Conservation (phyloP, 2,329 filamentous ascomycete genomes). For the Trichophyton schoenleinii region DNA sequence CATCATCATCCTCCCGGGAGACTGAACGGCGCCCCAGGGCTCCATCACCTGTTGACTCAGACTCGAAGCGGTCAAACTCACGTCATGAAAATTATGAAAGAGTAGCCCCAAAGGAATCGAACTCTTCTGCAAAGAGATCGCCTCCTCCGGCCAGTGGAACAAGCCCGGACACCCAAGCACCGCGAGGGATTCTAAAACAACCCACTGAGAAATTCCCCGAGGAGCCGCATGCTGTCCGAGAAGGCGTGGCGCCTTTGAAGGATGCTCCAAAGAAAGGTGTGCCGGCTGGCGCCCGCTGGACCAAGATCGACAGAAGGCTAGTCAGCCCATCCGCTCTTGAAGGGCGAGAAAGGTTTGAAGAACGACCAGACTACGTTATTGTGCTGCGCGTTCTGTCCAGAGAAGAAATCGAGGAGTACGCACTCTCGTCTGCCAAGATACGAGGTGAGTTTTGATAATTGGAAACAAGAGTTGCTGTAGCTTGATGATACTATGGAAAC, state of each 20-base stretch:
- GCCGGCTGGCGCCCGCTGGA: constrained; percentile 73
- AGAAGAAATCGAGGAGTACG: constrained; percentile 82
- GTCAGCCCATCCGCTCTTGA: constrained; percentile 83
- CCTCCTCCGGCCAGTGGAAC: constrained; percentile 45
- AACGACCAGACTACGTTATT: constrained; percentile 86
- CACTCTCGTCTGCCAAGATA: constrained; percentile 66
- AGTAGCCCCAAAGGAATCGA: not conserved
- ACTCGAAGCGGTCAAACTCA: not conserved
- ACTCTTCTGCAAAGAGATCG: not conserved
- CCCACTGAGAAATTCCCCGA: constrained; percentile 78
- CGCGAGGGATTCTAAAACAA: constrained; percentile 75
- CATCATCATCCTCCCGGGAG: not conserved
- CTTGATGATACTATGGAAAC: not conserved
- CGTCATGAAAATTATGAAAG: not conserved
- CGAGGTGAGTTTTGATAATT: constrained; percentile 46
- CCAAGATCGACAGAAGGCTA: constrained; percentile 75
- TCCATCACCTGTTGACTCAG: not conserved
- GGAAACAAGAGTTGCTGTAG: not conserved
- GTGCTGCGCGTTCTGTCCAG: constrained; percentile 75
- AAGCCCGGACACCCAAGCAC: constrained; percentile 19
- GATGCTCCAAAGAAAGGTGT: constrained; percentile 64
- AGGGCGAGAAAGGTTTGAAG: constrained; percentile 78
- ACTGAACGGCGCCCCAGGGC: not conserved
- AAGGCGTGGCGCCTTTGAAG: constrained; percentile 88
- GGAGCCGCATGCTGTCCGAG: constrained; percentile 66